Base-by-base conservation (phyloP, 1,139 yeast species). In the Nakaseomyces kungkrabaensis region DNA sequence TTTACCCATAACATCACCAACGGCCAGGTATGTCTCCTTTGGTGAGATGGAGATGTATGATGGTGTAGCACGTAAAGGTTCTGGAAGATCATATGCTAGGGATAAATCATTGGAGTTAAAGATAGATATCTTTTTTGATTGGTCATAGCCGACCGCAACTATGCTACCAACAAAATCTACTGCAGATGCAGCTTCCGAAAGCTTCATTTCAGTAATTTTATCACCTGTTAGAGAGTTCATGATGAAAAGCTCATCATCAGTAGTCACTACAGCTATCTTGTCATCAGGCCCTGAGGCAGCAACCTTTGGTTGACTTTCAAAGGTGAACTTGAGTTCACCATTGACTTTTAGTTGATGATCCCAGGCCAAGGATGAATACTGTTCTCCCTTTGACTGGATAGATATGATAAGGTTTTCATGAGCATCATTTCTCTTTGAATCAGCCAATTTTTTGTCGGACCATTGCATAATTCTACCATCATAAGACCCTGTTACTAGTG, bases 1-100 rank as follows among this genome's bases (percentile, higher is more conserved):
- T 65, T 92, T 92, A 38, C 98, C 98, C 45, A 85, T 72, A 4
- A 77, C 73, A 62, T 90, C 97, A 47, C 97, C 97, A 26, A 84
- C 87, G 0, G 97, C 97, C 27, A 84, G 72, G 54, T 72, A 76
- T 52, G 74, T 69, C 10, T 81, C 85, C 57, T 82, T 73, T 5
- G 92, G 94, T 0, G 96, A 87, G 17, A 85, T 77, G 37, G 83
- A 72, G 47, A 87, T 70, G 51, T 73, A 72, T 3, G 84, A 75
- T 4, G 90, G 84, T 2, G 79, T 72, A 0, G 88, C 76, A 50
- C 88, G 74, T 53, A 79, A 70, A n/a, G 77, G 69, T 4, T 60
- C 55, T 7, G 56, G 44, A 32, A 63, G 50, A 22, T 49, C 56
- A 48, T 55, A 61, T 17, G 54, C 53, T 11, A 56, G 52, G 3